Evolutionary conservation across 495 filamentous ascomycete species (phyloP).

Genomic region (Aspergillus indologenus): DNA sequence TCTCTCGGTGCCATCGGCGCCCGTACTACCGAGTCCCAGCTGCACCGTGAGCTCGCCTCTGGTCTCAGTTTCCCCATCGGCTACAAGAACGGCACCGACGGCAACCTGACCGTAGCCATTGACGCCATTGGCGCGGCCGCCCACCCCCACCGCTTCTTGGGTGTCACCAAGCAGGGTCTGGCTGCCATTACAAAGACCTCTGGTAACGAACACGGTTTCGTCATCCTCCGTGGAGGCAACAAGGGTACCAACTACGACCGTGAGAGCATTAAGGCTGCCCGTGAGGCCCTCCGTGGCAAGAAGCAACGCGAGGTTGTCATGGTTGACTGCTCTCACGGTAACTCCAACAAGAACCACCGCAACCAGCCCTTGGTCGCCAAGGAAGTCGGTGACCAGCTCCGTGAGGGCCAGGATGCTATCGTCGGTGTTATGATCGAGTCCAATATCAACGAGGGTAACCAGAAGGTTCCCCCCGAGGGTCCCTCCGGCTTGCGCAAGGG

Average conservation of each 20-base stretch:
- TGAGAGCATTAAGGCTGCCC: conserved; percentile 71
- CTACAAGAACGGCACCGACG: conserved; percentile 99
- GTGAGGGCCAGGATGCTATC: conserved; percentile 82
- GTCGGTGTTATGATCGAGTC: conserved; percentile 98
- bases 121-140: conserved; percentile 92
- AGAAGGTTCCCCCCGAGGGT: conserved; percentile 87
- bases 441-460: conserved; percentile 92
- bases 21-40: conserved; percentile 93
- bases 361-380: conserved; percentile 94
- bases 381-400: conserved; percentile 77
- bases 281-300: conserved; percentile 80
- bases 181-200: conserved; percentile 90
- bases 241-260: conserved; percentile 95
- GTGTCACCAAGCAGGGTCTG: conserved; percentile 97
- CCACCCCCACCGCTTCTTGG: conserved; percentile 94
- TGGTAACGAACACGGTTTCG: conserved; percentile 95
- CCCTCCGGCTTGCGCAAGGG: conserved; percentile 78
- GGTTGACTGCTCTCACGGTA: conserved; percentile 95
- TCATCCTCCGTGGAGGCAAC: conserved; percentile 87
- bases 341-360: conserved; percentile 61
- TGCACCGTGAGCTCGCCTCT: conserved; percentile 94
- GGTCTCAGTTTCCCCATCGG: conserved; percentile 97
- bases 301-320: conserved; percentile 86
- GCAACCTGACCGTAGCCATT: conserved; percentile 89
- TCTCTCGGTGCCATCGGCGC: conserved; percentile 95